Evolutionary conservation across 2,329 filamentous ascomycete genomes (phyloP), one percentile per base, ranked within the genome.

Genomic region (Ceratocystis cacaofunesta): DNA sequence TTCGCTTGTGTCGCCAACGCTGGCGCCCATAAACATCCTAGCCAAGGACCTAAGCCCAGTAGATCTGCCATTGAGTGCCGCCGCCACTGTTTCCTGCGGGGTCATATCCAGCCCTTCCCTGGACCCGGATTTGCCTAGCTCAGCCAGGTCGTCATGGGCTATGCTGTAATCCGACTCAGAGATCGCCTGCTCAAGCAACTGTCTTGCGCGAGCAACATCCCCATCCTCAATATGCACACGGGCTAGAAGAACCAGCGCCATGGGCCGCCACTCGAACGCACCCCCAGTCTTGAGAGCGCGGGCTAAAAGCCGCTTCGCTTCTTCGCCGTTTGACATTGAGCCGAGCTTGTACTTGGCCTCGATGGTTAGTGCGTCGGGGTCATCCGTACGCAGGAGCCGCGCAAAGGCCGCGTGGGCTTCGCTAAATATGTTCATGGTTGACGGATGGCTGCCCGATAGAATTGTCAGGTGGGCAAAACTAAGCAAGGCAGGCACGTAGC

Each of bases 281-380:
- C 19, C 43, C 10, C 36, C 10, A 15, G 62, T 19, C 22, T 58
- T 55, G 5, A 68, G 58, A 12, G 66, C 66, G 5, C 43, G 50
- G 17, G 22, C 12, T 36, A 68, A 66, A 41, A 68, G 46, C 65
- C 17, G 64, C 28, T 44, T 68, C 62, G 7, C n/a, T 41, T n/a
- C 50, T 25, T 52, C 65, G n/a, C 19, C 64, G 36, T 3, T 12
- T 3, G 19, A 60, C 3, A 36, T 36, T n/a, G 28, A 30, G 44
- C 22, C 25, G 2, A 17, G 48, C 17, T 67, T 15, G 36, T 65
- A 58, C 55, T 65, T 65, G 44, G 67, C 76, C 52, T 76, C 71
- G 7, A 72, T 69, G 3, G 73, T 71, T 25, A 77, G 69, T 41
- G 74, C 76, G 57, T 77, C 70, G 2, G 74, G 70, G 46, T 77